Evolutionary conservation across 306 rosid species (phyloP).

Genomic region (Glycine tomentella): DNA sequence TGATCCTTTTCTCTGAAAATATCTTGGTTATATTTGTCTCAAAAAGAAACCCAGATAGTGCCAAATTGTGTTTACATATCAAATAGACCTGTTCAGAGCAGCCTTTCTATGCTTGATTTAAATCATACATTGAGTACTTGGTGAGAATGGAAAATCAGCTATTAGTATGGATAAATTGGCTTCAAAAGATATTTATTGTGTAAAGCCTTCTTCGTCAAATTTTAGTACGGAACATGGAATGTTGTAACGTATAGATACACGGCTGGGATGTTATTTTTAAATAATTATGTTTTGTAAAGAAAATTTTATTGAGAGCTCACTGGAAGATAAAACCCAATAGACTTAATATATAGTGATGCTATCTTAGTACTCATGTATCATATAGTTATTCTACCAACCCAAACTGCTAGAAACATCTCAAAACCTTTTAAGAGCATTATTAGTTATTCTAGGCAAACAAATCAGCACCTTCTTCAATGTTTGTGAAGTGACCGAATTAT

Average conservation of each 20-base stretch:
- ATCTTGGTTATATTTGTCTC: conserved; percentile 32
- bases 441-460: conserved; percentile 26
- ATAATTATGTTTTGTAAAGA: neutral
- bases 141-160: conserved; percentile 21
- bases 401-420: conserved; percentile 1
- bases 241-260: neutral
- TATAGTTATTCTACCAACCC: conserved; percentile 10
- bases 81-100: conserved; percentile 29
- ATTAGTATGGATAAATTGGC: conserved; percentile 17
- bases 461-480: conserved; percentile 18
- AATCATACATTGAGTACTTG: conserved; percentile 14
- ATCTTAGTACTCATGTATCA: neutral
- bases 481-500: conserved; percentile 20
- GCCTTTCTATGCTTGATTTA: conserved; percentile 21
- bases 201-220: conserved; percentile 6
- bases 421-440: neutral
- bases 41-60: conserved; percentile 1
- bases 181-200: neutral
- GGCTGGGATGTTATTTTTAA: neutral
- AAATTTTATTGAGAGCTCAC: neutral
- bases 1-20: conserved; percentile 40
- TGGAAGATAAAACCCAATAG: neutral
- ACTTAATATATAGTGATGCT: conserved; percentile 15
- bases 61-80: conserved; percentile 34
- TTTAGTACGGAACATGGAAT: conserved; percentile 28